Conservation (phyloP, 1,284 basidiomycete species). For the Microbotryum scabiosae region DNA sequence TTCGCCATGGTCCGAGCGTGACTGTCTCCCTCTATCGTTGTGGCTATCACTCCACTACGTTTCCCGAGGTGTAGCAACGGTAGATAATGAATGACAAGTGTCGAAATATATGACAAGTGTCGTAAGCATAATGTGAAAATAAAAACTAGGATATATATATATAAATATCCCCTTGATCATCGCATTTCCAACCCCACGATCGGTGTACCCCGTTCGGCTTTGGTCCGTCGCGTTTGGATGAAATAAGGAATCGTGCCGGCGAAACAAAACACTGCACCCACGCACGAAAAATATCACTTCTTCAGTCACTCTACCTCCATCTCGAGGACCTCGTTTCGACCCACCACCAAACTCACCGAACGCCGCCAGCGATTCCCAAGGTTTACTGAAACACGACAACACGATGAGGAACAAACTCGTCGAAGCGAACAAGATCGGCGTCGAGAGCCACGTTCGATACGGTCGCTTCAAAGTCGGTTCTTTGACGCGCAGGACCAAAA, state of each 20-base stretch:
- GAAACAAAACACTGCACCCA: conserved; percentile 14
- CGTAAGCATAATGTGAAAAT: background rate
- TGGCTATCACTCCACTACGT: no score
- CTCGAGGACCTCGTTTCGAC: no score
- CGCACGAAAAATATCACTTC: background rate
- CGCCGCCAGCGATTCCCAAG: conserved; percentile 75
- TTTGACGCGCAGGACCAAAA: conserved; percentile 78
- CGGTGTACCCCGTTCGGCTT: background rate
- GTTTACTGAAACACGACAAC: conserved; percentile 92
- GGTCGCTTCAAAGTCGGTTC: conserved; percentile 84
- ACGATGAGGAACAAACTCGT: conserved; percentile 85
- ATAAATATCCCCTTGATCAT: background rate
- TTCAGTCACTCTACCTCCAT: no score
- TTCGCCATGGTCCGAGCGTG: no score
- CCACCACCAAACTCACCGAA: conserved; percentile 51
- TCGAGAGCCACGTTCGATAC: conserved; percentile 83
- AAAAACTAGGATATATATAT: no score
- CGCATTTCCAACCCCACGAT: background rate
- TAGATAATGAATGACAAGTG: no score
- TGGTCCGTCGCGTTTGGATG: conserved; percentile 7
- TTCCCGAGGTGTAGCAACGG: no score
- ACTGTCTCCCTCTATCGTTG: no score
- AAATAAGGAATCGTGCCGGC: conserved; percentile 25
- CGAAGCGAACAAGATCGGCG: conserved; percentile 81
- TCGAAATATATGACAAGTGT: no score